phyloP scores from a whole-genome alignment of 257 asterid species.

The Solanum peruvianum region DNA sequence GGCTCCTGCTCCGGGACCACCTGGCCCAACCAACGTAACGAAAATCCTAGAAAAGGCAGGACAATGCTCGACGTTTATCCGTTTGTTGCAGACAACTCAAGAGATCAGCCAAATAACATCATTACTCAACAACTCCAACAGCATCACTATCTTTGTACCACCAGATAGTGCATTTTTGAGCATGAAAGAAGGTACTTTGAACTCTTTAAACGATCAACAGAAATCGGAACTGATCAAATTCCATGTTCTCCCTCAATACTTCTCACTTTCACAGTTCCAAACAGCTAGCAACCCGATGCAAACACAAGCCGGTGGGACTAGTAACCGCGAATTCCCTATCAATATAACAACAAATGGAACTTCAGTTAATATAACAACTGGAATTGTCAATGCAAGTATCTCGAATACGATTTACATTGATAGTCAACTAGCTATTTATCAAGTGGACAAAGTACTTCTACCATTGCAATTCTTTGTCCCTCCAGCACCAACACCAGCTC shows the following conservation, averaged over 20 bases:
- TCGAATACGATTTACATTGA: constrained; percentile 24
- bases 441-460: constrained; percentile 36
- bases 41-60: constrained; percentile 47
- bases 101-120: constrained; percentile 33
- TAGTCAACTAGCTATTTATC: constrained; percentile 35
- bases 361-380: constrained; percentile 37
- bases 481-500: constrained; percentile 39
- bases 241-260: constrained; percentile 27
- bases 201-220: constrained; percentile 27
- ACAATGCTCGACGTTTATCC: constrained; percentile 33
- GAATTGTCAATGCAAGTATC: constrained; percentile 37
- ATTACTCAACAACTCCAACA: constrained; percentile 37
- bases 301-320: constrained; percentile 42
- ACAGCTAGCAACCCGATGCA: constrained; percentile 34
- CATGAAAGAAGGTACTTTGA: constrained; percentile 32
- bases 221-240: constrained; percentile 33
- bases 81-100: constrained; percentile 40
- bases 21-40: constrained; percentile 32
- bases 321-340: constrained; percentile 18
- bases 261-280: constrained; percentile 30
- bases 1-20: constrained; percentile 29
- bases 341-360: constrained; percentile 35
- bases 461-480: constrained; percentile 31
- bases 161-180: constrained; percentile 28
- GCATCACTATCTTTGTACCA: constrained; percentile 41